phyloP scores from a whole-genome alignment of 2,329 filamentous ascomycete genomes.

The Sphaerulina musiva region DNA sequence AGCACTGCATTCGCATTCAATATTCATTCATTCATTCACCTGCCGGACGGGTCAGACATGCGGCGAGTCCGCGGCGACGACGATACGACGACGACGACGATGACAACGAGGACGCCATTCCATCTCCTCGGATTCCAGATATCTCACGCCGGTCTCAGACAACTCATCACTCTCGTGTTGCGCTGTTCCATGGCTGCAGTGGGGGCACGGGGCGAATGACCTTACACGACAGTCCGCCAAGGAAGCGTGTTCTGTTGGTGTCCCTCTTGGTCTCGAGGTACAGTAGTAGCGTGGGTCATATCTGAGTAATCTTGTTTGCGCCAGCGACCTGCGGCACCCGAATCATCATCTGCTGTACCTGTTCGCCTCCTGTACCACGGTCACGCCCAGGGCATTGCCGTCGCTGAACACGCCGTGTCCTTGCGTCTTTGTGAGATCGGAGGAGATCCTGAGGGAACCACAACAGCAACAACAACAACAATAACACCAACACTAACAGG shows the following conservation, averaged over 20 bases:
- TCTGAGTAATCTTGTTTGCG: slow-evolving; percentile 10
- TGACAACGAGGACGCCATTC: background rate
- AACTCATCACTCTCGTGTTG: slow-evolving; percentile 1
- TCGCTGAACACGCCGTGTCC: slow-evolving; percentile 17
- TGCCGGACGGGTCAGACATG: background rate
- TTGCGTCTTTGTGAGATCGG: slow-evolving; percentile 27
- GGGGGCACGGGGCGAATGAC: background rate
- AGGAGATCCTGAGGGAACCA: slow-evolving; percentile 10
- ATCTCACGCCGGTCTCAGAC: slow-evolving; percentile 4
- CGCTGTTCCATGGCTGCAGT: background rate
- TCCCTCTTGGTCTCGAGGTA: background rate
- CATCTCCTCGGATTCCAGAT: background rate
- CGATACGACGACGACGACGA: no score
- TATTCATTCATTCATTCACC: background rate
- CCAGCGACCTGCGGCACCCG: slow-evolving; percentile 7
- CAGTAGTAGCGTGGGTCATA: slow-evolving; percentile 2
- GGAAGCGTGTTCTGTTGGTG: background rate
- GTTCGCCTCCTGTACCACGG: slow-evolving; percentile 22
- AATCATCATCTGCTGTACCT: slow-evolving; percentile 6
- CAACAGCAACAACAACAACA: no score
- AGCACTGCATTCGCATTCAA: no score
- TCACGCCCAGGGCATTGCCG: slow-evolving; percentile 20
- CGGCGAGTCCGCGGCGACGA: background rate
- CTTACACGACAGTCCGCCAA: slow-evolving; percentile 1
- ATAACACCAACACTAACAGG: background rate